These are phyloP conservation scores for Ammopiptanthus mongolicus DNA, from an alignment of 306 rosid species.

Conservation along the genomic window DNA sequence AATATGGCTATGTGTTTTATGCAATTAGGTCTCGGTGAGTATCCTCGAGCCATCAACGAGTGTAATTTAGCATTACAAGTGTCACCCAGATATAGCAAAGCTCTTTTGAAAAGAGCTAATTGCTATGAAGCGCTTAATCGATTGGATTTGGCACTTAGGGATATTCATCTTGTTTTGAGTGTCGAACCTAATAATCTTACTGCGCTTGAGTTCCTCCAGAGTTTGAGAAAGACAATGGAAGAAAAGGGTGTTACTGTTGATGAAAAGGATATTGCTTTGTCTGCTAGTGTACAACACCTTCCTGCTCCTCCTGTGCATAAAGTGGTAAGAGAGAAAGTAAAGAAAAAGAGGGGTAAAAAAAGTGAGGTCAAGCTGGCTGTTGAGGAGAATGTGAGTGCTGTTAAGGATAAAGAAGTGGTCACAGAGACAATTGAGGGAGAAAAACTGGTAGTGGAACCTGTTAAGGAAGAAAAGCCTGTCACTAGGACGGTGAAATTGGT, in stretches of 20 bases:
- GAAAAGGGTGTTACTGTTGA: slow-evolving; percentile 58
- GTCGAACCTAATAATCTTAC: slow-evolving; percentile 57
- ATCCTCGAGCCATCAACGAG: slow-evolving; percentile 76
- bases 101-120: slow-evolving; percentile 54
- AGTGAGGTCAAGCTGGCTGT: slow-evolving; percentile 42
- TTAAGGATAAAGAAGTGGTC: slow-evolving; percentile 38
- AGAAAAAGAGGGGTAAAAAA: slow-evolving; percentile 51
- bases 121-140: slow-evolving; percentile 74
- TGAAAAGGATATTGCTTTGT: slow-evolving; percentile 59
- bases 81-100: slow-evolving; percentile 60
- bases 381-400: slow-evolving; percentile 32
- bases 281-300: slow-evolving; percentile 27
- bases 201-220: slow-evolving; percentile 66
- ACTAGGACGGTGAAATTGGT: slow-evolving; percentile 81
- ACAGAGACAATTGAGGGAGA: slow-evolving; percentile 32
- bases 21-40: slow-evolving; percentile 81
- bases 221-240: slow-evolving; percentile 43
- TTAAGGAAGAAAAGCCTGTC: slow-evolving; percentile 37
- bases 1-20: slow-evolving; percentile 79
- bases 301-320: slow-evolving; percentile 35
- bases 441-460: slow-evolving; percentile 23
- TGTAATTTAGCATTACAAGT: slow-evolving; percentile 70
- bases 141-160: slow-evolving; percentile 74
- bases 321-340: slow-evolving; percentile 56
- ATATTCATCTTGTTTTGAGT: slow-evolving; percentile 53